Base-by-base conservation (phyloP, 2,329 filamentous ascomycete genomes). In the Fusarium sp. region DNA sequence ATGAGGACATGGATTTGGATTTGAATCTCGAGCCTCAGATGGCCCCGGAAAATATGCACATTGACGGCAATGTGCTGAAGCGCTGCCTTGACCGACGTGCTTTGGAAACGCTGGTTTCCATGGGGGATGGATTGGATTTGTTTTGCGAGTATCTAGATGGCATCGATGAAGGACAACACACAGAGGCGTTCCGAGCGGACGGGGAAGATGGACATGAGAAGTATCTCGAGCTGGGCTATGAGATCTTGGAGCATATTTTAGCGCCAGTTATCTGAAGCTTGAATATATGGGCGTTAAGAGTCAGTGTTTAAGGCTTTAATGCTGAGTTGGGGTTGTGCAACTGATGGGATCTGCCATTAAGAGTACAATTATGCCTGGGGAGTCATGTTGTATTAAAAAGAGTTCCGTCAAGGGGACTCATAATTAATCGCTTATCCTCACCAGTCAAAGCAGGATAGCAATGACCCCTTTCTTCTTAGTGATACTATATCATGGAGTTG, bases 1-100 rank as follows among this genome's bases (percentile, higher is more conserved):
- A 72, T n/a, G 56, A 70, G 22, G 73, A 75, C 38, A 37, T 77
- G 38, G 77, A 72, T n/a, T 47, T 67, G 45, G 74, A 78, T 20
- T 47, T 67, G 45, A 73, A 78, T 22, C 60, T 80, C 25, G 77
- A 79, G 68, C 85, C 87, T 9, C 80, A 81, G 27, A 70, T 78
- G 7, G 80, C 82, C 11, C 84, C 84, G 3, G 85, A 85, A 40
- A 85, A 85, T 68, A 90, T 90, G 87, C 92, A 94, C 65, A 85
- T 95, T 4, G 87, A 94, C 70, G 93, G 93, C 0, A 91, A 94
- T 74, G 83, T 94, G 38, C 80, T 95, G 47, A 83, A 85, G 68
- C 85, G 87, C 8, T 88, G 91, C 68, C 73, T 91, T 12, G 82
- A 87, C 20, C 82, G 79, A 20, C 83, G 84, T 35, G 81, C 81